Evolutionary conservation across 257 asterid species (phyloP).

Genomic region (Gynochthodes officinalis): DNA sequence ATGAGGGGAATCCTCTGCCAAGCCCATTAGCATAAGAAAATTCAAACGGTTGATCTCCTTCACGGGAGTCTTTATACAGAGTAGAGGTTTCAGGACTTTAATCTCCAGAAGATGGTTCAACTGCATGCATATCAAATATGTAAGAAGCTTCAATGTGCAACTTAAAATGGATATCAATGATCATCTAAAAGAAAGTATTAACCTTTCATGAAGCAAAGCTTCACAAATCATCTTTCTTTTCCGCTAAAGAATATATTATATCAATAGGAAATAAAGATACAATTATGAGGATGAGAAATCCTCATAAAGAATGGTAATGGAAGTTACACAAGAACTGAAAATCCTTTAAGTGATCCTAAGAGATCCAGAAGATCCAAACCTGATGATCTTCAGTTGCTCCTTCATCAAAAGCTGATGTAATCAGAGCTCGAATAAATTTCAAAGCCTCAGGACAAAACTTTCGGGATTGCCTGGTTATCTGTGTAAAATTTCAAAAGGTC

Average conservation of each 20-base stretch:
- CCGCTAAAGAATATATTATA: neutral
- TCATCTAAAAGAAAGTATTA: neutral
- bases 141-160: neutral
- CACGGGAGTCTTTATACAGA: conserved; percentile 46
- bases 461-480: conserved; percentile 64
- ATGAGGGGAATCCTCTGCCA: conserved; percentile 75
- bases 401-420: conserved; percentile 60
- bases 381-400: conserved; percentile 41
- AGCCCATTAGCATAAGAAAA: conserved; percentile 57
- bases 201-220: neutral
- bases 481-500: conserved; percentile 23
- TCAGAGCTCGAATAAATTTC: conserved; percentile 61
- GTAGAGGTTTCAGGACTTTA: conserved; percentile 56
- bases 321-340: neutral
- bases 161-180: conserved; percentile 5
- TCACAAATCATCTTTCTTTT: neutral
- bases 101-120: conserved; percentile 74
- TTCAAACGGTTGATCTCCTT: conserved; percentile 51
- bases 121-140: conserved; percentile 40
- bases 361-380: conserved; percentile 41
- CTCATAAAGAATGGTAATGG: neutral
- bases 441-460: conserved; percentile 87
- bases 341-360: neutral
- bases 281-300: neutral
- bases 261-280: neutral